These are phyloP conservation scores for Anaeramoeba ignava DNA, from an alignment of 78 protist genomes.

Conservation along the genomic window DNA sequence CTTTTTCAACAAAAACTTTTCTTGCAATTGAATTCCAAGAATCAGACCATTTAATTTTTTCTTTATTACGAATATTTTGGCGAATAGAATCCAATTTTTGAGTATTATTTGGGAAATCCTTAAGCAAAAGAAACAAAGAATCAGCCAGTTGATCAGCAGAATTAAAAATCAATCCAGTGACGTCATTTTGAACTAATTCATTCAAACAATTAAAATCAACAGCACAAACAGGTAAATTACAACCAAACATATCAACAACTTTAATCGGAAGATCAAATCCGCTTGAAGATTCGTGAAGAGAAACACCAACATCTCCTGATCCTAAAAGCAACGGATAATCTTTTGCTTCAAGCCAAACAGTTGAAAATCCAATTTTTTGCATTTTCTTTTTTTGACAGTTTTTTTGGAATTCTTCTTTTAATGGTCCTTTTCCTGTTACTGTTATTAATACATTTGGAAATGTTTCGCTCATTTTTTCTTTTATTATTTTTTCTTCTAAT, in stretches of 20 bases:
- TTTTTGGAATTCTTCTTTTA: background rate
- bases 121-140: constrained; percentile 3
- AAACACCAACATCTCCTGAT: constrained; percentile 67
- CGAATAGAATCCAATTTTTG: background rate
- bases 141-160: background rate
- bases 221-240: constrained; percentile 74
- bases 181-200: constrained; percentile 28
- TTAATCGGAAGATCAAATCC: constrained; percentile 96
- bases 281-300: constrained; percentile 70
- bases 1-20: too few species aligned
- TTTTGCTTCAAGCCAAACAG: constrained; percentile 3
- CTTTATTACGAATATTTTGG: background rate
- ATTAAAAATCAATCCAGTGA: constrained; percentile 22
- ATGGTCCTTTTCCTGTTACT: background rate
- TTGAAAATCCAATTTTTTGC: background rate
- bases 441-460: background rate
- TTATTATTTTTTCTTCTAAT: background rate
- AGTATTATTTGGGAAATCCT: background rate
- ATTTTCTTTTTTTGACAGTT: background rate
- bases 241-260: constrained; percentile 89
- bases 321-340: constrained; percentile 32
- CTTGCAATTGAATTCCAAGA: too few species aligned
- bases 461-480: background rate
- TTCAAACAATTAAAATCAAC: constrained; percentile 31
- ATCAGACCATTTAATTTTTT: background rate